A percentile compares a stretch with the other conserved stretches of the same genome.
Conservation (phyloP, 495 filamentous ascomycete species). For the Annulohypoxylon stygium region DNA sequence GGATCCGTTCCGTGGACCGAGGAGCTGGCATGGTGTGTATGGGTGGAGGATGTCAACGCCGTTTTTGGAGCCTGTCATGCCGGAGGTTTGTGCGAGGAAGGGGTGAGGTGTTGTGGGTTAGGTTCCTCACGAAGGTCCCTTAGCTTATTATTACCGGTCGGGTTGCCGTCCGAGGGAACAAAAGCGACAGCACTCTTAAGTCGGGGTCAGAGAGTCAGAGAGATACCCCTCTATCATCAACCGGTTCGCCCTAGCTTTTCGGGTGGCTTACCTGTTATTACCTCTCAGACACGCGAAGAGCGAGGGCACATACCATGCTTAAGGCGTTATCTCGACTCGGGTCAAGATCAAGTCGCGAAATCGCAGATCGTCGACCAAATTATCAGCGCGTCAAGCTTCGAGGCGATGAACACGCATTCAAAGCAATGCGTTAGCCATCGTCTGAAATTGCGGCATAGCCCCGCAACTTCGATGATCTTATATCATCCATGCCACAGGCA, state of each 20-base stretch:
- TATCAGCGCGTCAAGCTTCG: background rate
- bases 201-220: too few relatives aligned
- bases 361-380: background rate
- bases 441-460: background rate
- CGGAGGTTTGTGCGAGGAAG: conserved; percentile 10
- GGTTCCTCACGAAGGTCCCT: too few relatives aligned
- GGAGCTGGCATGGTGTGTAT: conserved; percentile 48
- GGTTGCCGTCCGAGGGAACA: too few relatives aligned
- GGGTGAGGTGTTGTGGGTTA: background rate
- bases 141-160: too few relatives aligned
- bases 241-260: background rate
- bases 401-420: background rate
- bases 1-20: conserved; percentile 44
- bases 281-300: background rate
- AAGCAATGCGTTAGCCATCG: background rate
- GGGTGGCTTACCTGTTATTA: background rate
- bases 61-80: conserved; percentile 52
- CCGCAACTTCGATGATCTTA: background rate
- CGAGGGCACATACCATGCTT: background rate
- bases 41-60: conserved; percentile 58
- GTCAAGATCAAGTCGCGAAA: background rate
- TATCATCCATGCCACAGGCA: background rate
- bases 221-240: background rate
- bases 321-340: background rate
- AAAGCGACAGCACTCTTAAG: too few relatives aligned